Evolutionary conservation across 2,329 filamentous ascomycete genomes (phyloP), one percentile per base, ranked within the genome.

Genomic region (Ascocoryne sarcoides): DNA sequence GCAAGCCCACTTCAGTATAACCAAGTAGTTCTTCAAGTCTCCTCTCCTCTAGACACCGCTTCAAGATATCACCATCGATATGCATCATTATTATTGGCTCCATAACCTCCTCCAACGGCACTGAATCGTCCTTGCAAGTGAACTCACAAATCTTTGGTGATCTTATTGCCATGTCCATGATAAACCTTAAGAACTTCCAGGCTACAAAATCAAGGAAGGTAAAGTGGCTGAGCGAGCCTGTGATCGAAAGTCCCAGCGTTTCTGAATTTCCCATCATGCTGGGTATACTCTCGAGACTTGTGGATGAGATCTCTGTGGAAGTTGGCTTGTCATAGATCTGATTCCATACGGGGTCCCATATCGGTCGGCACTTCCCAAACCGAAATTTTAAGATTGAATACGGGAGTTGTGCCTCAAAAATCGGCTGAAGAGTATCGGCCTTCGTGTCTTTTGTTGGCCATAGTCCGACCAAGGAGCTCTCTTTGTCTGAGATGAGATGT

Each of bases 201-300:
- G 80, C 71, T 2, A 73, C 61, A 14, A 71, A 54, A 8, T 70
- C 65, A 1, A 96, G 63, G 10, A 89, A 63, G 1, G 73, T 73
- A 51, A 95, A 82, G 41, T 82, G 75, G 46, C 76, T 75, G 17
- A 89, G 54, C 0, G 79, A 76, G 1, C 85, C 85, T 53, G 85
- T 77, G 23, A 87, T 69, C 5, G 74, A 75, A 5, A 81, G 67
- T 1, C 83, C 85, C 23, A 89, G 58, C 42, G 78, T 63, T 45
- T 78, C 73, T 4, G 40, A 23, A 9, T 29, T 23, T 4, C 23
- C 65, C 17, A n/a, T 33, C 10, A 26, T 12, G 10, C 23, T 35
- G 19, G 23, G 33, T 10, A 17, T 14, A 29, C 26, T 37, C 19
- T 36, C 32, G 30, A 26, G 16, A 10, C 17, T 28, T 30, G 14